Evolutionary conservation across 805 yeast genomes (phyloP).

Genomic region (Cyberlindnera sargentensis): DNA sequence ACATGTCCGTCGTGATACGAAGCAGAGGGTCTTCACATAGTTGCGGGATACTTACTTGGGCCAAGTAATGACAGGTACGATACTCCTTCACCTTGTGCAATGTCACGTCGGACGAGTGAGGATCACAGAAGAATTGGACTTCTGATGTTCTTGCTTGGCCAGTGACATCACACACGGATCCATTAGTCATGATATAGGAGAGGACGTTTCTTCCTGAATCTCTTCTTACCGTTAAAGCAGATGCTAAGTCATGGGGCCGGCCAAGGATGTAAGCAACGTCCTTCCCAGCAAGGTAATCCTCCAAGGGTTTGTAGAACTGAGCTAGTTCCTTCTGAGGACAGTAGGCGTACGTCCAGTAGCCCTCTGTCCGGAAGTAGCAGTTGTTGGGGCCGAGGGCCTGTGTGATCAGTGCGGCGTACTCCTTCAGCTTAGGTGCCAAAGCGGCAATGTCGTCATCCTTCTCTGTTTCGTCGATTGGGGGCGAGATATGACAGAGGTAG

Average conservation of each 20-base stretch:
- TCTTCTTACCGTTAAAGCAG: neutral
- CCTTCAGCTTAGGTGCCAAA: neutral
- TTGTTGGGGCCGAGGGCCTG: neutral
- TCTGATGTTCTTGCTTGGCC: slow-evolving; percentile 17
- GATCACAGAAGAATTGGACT: slow-evolving; percentile 19
- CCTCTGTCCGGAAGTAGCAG: neutral
- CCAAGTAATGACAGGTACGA: slow-evolving; percentile 18
- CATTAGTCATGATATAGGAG: slow-evolving; percentile 7
- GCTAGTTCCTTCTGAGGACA: slow-evolving; percentile 6
- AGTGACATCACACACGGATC: slow-evolving; percentile 22
- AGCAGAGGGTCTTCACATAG: slow-evolving; percentile 1
- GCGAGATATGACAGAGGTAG: slow-evolving; percentile 12
- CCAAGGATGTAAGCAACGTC: neutral
- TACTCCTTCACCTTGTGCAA: slow-evolving; percentile 14
- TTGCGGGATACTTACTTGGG: slow-evolving; percentile 15
- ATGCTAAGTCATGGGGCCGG: neutral
- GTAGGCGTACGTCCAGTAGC: slow-evolving; percentile 15
- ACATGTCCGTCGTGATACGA: neutral
- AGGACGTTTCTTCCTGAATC: slow-evolving; percentile 9
- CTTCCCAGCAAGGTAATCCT: slow-evolving; percentile 1
- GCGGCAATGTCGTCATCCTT: neutral
- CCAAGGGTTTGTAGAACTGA: slow-evolving; percentile 5
- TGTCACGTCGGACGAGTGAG: neutral
- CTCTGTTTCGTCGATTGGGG: neutral
- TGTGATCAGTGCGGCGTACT: neutral